Percentiles rank a stretch among this genome's conserved stretches.
Evolutionary conservation across 352 stramenopile genomes (phyloP).

Genomic region (Aphanomyces stellatus): DNA sequence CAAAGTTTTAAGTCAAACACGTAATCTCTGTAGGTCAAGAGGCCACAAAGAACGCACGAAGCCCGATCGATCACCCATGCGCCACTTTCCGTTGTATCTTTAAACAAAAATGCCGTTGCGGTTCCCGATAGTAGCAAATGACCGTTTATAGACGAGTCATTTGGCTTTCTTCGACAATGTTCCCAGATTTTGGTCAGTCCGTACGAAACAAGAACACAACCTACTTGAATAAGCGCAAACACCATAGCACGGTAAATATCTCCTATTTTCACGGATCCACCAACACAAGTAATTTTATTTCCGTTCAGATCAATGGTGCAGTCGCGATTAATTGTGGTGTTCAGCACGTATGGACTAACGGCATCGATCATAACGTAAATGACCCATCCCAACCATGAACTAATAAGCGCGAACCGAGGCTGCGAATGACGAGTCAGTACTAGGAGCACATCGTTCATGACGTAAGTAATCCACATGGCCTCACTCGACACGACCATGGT

Average conservation of each 20-base stretch:
- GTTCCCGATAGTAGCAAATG: background rate
- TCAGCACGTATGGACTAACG: background rate
- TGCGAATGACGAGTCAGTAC: background rate
- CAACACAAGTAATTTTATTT: background rate
- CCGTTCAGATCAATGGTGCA: background rate
- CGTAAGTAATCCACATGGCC: constrained; percentile 7
- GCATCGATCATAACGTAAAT: background rate
- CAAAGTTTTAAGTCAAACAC: background rate
- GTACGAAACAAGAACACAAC: background rate
- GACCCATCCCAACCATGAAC: background rate
- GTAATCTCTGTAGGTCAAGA: background rate
- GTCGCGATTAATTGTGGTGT: background rate
- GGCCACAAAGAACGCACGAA: background rate
- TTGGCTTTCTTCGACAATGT: background rate
- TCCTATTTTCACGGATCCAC: background rate
- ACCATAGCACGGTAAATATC: background rate
- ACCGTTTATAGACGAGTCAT: background rate
- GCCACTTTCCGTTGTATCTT: background rate
- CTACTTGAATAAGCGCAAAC: background rate
- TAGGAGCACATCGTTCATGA: background rate
- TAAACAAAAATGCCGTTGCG: background rate
- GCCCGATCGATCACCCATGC: background rate
- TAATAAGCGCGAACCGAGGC: background rate
- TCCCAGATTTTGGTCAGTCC: background rate
- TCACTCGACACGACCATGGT: background rate